Base-by-base conservation (phyloP, 2,329 filamentous ascomycete species). In the Beauveria brongniartii region DNA sequence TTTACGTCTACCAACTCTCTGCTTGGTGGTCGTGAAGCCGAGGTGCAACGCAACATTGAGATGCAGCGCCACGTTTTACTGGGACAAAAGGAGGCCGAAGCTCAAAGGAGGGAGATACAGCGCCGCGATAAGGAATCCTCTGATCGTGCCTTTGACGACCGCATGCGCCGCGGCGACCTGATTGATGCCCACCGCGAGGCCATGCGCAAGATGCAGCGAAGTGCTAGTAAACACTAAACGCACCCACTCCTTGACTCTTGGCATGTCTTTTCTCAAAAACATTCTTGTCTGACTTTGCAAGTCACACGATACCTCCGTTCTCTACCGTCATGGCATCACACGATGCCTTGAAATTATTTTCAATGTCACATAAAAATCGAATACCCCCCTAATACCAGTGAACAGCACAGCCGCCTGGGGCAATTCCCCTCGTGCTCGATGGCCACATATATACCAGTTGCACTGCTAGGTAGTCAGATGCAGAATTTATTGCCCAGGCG, bases 181-280 rank as follows among this genome's bases (percentile, higher is more conserved):
- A 78, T 89, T 56, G 88, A 90, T 51, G 81, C 87, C 24, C 92
- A 97, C 71, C 82, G 88, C 22, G 88, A 92, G 64, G 90, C 88
- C 1, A 82, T 97, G 82, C 81, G 89, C 64, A 86, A 81, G 71
- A 89, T 97, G 86, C 92, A 96, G 68, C 74, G 72, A 41, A 66
- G 70, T 26, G 76, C 77, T 1, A 77, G 46, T 54, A 61, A 57
- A 69, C 34, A 64, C 22, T 48, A 14, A 43, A 12, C 10, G 16
- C 30, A 46, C 20, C 8, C n/a, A n/a, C 30, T 50, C 12, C 16
- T 54, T 43, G 16, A 24, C 20, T 41, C 34, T 22, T 18, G 43
- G 30, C 26, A 24, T 14, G 7, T 44, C 60, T 51, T 5, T 60
- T 55, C 4, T 52, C 3, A 16, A 30, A 14, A 5, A 37, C 5